Evolutionary conservation across 257 asterid species (phyloP).

Genomic region (Jacaranda mimosifolia): DNA sequence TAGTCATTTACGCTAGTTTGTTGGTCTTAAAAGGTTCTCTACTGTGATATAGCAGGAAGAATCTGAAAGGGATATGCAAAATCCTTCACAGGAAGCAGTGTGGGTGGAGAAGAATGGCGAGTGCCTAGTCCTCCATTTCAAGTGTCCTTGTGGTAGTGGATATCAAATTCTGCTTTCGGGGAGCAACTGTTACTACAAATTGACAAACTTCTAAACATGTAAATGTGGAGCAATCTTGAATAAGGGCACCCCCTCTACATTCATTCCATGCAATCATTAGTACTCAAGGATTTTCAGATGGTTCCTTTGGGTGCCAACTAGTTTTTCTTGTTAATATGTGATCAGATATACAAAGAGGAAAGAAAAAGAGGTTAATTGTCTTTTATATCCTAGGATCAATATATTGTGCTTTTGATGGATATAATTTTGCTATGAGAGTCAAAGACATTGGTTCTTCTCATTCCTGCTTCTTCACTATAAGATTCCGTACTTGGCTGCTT

Average conservation of each 20-base stretch:
- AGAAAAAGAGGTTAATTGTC: too few species aligned
- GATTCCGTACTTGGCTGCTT: too few species aligned
- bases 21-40: background rate
- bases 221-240: background rate
- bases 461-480: too few species aligned
- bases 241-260: background rate
- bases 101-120: conserved; percentile 57
- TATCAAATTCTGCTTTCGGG: conserved; percentile 50
- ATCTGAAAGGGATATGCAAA: conserved; percentile 3
- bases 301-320: too few species aligned
- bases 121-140: conserved; percentile 49
- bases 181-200: conserved; percentile 51
- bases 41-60: background rate
- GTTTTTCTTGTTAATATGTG: too few species aligned
- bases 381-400: too few species aligned
- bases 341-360: too few species aligned
- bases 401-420: too few species aligned
- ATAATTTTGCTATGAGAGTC: too few species aligned
- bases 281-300: background rate
- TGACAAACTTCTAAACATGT: conserved; percentile 39
- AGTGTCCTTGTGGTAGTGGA: conserved; percentile 56
- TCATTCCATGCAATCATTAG: background rate
- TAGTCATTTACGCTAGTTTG: too few species aligned
- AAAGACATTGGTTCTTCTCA: too few species aligned
- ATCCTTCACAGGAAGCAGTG: conserved; percentile 48